A percentile compares a stretch with the other conserved stretches of the same genome.
These are phyloP conservation scores for Erigeron philadelphicus DNA, from an alignment of 140 eudicot species.

Conservation along the genomic window DNA sequence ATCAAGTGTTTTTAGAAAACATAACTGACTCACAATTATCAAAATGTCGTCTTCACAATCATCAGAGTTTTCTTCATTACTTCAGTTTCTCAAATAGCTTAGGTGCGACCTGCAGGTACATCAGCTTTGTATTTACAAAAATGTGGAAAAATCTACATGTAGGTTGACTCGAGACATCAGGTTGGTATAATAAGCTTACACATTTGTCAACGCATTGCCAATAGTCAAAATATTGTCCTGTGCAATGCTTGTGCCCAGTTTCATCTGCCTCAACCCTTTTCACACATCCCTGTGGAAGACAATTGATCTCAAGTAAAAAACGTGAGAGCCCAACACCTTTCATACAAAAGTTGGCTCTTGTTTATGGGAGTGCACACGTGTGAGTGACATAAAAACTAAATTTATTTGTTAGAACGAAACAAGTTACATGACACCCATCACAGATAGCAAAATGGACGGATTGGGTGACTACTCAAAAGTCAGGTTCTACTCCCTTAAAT, in stretches of 20 bases:
- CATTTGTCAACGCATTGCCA: slow-evolving; percentile 77
- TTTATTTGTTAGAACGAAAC: too few species aligned
- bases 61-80: slow-evolving; percentile 18
- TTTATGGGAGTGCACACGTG: not conserved
- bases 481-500: too few species aligned
- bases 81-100: slow-evolving; percentile 39
- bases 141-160: not conserved
- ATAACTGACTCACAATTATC: slow-evolving; percentile 14
- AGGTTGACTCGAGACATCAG: not conserved
- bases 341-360: not conserved
- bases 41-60: slow-evolving; percentile 14
- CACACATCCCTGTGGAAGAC: slow-evolving; percentile 48
- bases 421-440: too few species aligned
- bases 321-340: not conserved
- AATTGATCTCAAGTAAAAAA: slow-evolving; percentile 10
- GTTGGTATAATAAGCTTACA: slow-evolving; percentile 35
- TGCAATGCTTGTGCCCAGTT: slow-evolving; percentile 72
- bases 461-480: too few species aligned
- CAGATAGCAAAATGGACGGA: too few species aligned
- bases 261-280: slow-evolving; percentile 75
- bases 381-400: not conserved
- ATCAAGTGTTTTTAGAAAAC: slow-evolving; percentile 4
- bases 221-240: slow-evolving; percentile 75
- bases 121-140: not conserved
- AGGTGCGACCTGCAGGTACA: slow-evolving; percentile 43